These are phyloP conservation scores for Epichloe scottii DNA, from an alignment of 2,329 filamentous ascomycete species.

Conservation along the genomic window DNA sequence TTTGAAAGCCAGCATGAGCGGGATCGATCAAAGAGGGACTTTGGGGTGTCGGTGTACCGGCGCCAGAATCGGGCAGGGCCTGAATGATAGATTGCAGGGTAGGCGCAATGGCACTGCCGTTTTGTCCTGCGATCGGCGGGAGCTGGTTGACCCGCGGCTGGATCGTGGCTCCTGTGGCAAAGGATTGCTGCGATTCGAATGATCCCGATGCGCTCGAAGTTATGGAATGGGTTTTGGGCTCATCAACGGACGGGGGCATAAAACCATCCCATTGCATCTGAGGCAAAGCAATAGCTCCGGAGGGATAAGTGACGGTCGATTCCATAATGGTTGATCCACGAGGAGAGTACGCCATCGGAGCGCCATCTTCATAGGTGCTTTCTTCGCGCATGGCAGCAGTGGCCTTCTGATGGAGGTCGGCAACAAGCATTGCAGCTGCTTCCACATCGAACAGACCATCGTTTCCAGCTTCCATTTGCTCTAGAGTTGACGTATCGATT, in stretches of 20 bases:
- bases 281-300: constrained; percentile 67
- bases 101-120: constrained; percentile 46
- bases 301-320: constrained; percentile 61
- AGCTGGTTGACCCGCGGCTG: constrained; percentile 51
- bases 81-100: constrained; percentile 61
- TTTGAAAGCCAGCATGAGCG: constrained; percentile 53
- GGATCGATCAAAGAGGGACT: constrained; percentile 58
- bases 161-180: constrained; percentile 42
- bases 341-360: constrained; percentile 60
- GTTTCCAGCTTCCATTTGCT: constrained; percentile 84
- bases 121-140: constrained; percentile 55
- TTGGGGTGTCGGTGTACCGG: constrained; percentile 59
- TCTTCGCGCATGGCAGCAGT: constrained; percentile 55
- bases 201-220: constrained; percentile 51
- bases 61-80: constrained; percentile 55
- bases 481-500: constrained; percentile 74
- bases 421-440: constrained; percentile 96
- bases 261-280: constrained; percentile 90
- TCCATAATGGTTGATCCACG: constrained; percentile 63
- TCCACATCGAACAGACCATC: constrained; percentile 93
- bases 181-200: constrained; percentile 55
- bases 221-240: constrained; percentile 66
- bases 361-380: constrained; percentile 42
- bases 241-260: constrained; percentile 55
- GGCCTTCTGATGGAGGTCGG: constrained; percentile 92